Conservation (phyloP, 306 rosid genomes). For the Prunus padus region DNA sequence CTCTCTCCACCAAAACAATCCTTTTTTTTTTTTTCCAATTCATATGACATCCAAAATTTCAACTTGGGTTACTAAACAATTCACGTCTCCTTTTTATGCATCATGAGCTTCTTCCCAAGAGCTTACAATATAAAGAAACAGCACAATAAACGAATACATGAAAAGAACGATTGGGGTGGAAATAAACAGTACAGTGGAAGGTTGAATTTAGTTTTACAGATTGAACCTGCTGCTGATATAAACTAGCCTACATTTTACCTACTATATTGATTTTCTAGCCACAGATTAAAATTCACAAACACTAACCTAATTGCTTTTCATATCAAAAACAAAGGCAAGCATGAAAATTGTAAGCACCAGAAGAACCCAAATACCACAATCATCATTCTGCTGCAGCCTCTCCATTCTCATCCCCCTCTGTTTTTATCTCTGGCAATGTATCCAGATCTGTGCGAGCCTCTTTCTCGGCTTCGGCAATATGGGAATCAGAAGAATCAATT, state of each 20-base stretch:
- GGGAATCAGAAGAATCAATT: conserved; percentile 63
- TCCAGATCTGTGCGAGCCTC: conserved; percentile 60
- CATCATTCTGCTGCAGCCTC: conserved; percentile 64
- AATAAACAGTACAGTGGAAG: conserved; percentile 21
- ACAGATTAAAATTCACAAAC: conserved; percentile 24
- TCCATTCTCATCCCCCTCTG: conserved; percentile 47
- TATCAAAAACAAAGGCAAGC: conserved; percentile 12
- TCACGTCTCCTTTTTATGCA: not conserved
- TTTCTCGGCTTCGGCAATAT: conserved; percentile 37
- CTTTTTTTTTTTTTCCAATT: not conserved
- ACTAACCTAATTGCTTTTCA: conserved; percentile 22
- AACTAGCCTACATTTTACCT: conserved; percentile 40
- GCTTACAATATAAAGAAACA: not conserved
- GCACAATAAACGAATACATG: not conserved
- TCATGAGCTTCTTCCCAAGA: not conserved
- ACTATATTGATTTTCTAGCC: conserved; percentile 38
- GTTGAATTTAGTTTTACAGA: conserved; percentile 43
- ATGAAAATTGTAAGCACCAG: conserved; percentile 25
- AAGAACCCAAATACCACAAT: conserved; percentile 14
- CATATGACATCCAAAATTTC: conserved; percentile 6
- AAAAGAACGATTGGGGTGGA: not conserved
- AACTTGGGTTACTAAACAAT: not conserved
- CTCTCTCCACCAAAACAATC: not conserved
- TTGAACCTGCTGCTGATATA: conserved; percentile 27
- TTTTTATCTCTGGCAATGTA: conserved; percentile 62